Evolutionary conservation across 2,329 filamentous ascomycete genomes (phyloP), one percentile per base, ranked within the genome.

Genomic region (Sphaerulina vaccinii): DNA sequence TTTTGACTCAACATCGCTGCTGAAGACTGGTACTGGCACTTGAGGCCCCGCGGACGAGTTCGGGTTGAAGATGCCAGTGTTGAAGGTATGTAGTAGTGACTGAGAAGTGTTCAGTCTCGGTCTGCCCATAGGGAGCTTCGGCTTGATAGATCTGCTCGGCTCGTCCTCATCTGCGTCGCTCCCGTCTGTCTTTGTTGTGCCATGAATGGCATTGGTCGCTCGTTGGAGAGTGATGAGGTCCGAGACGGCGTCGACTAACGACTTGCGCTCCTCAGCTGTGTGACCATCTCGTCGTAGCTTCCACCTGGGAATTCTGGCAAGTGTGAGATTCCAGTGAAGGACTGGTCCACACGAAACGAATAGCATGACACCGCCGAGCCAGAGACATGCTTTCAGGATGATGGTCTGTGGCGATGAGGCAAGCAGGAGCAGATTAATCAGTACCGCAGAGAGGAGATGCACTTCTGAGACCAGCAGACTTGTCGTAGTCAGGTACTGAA

Each of bases 271-370:
- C 57, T 68, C 69, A 29, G 72, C 70, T 16, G 73, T 67, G 22
- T 72, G 70, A 2, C 73, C 73, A 10, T 77, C 73, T 49, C 84
- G 82, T 61, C 83, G 81, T 63, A 97, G 91, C 37, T 91, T 87
- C 90, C 92, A 96, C 62, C 84, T 90, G 2, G 93, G 93, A 15
- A 97, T 88, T 51, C 92, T 81, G 44, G 92, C 91, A 55, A 99
- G 74, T 21, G 86, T 81, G 47, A 97, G 86, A 39, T 88, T 90
- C 87, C 89, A 95, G 62, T 79, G 80, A 29, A 97, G 81, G 10
- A 93, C 81, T 23, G 84, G 79, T 23, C 83, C 82, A 65, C 90
- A 95, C 5, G 82, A 74, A 3, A 92, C 72, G 47, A 96, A 82
- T 13, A 95, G 70, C 39, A 82, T 79, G 23, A 96, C 70, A 1